Evolutionary conservation across 164 flowering plant genomes (phyloP).

Genomic region (Malania oleifera): DNA sequence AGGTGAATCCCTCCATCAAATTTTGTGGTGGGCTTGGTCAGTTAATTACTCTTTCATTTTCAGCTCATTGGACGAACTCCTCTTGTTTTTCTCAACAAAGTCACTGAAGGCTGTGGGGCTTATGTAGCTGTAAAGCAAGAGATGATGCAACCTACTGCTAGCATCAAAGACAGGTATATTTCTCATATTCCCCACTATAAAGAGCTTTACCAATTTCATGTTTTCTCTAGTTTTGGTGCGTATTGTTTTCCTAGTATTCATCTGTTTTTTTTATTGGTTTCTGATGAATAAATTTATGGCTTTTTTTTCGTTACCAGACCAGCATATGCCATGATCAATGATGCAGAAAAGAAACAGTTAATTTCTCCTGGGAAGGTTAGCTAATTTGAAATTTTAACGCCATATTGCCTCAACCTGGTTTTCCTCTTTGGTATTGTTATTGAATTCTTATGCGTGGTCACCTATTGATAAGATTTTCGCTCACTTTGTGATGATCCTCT

Average conservation of each 20-base stretch:
- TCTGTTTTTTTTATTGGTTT: neutral
- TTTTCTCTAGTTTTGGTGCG: neutral
- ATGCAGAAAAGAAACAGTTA: constrained; percentile 71
- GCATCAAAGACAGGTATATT: constrained; percentile 91
- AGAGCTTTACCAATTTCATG: neutral
- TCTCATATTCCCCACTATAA: neutral
- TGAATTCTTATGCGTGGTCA: neutral
- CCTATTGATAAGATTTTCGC: neutral
- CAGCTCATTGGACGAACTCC: constrained; percentile 94
- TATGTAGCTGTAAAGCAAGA: constrained; percentile 90
- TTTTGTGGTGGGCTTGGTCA: no score
- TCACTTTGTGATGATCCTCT: neutral
- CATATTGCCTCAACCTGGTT: neutral
- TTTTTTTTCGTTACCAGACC: constrained; percentile 39
- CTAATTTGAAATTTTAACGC: neutral
- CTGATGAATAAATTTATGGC: neutral
- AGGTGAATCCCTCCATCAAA: no score
- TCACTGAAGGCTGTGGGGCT: constrained; percentile 90
- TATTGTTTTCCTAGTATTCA: neutral
- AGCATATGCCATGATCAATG: constrained; percentile 72
- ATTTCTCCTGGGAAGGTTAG: constrained; percentile 81
- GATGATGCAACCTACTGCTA: constrained; percentile 86
- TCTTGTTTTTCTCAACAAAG: constrained; percentile 83
- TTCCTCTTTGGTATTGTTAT: neutral
- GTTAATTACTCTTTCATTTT: neutral